Percentiles rank a stretch among this genome's conserved stretches.
Conservation (phyloP, 2,329 filamentous ascomycete species). For the Macroventuria anomochaeta region DNA sequence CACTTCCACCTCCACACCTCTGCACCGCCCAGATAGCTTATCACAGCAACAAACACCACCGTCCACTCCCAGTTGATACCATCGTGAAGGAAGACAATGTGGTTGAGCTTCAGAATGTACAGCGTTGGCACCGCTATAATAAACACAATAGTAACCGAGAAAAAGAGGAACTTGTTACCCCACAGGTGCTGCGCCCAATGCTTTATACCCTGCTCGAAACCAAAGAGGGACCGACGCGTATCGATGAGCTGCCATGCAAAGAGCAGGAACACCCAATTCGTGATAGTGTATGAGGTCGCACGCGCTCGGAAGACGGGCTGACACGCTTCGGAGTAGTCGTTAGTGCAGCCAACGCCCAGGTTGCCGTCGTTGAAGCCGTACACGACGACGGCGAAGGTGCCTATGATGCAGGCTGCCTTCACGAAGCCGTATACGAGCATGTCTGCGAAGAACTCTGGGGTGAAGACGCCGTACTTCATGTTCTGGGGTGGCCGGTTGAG, state of each 20-base stretch:
- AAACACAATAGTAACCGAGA: slow-evolving; percentile 44
- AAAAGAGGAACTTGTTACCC: slow-evolving; percentile 70
- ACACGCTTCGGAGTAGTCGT: slow-evolving; percentile 31
- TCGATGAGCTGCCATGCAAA: slow-evolving; percentile 76
- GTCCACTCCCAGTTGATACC: slow-evolving; percentile 73
- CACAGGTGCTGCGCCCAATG: slow-evolving; percentile 72
- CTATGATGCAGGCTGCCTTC: slow-evolving; percentile 40
- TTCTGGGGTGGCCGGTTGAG: slow-evolving; percentile 38
- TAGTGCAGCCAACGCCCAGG: slow-evolving; percentile 41
- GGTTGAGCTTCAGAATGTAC: slow-evolving; percentile 73
- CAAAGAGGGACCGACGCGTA: slow-evolving; percentile 74
- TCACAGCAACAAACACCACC: slow-evolving; percentile 66
- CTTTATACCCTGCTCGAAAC: slow-evolving; percentile 64
- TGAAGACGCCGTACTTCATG: slow-evolving; percentile 44
- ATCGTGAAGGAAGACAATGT: slow-evolving; percentile 68
- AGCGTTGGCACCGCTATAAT: slow-evolving; percentile 40
- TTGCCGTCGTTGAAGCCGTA: slow-evolving; percentile 39
- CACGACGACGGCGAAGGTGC: slow-evolving; percentile 41
- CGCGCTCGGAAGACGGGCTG: slow-evolving; percentile 59
- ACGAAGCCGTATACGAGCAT: slow-evolving; percentile 45
- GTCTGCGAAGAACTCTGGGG: slow-evolving; percentile 39
- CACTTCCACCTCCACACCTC: slow-evolving; percentile 74
- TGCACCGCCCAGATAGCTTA: slow-evolving; percentile 68
- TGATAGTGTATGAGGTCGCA: slow-evolving; percentile 73
- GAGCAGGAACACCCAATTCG: slow-evolving; percentile 79